phyloP scores from a whole-genome alignment of 306 rosid species.

The Aeschynomene evenia region DNA sequence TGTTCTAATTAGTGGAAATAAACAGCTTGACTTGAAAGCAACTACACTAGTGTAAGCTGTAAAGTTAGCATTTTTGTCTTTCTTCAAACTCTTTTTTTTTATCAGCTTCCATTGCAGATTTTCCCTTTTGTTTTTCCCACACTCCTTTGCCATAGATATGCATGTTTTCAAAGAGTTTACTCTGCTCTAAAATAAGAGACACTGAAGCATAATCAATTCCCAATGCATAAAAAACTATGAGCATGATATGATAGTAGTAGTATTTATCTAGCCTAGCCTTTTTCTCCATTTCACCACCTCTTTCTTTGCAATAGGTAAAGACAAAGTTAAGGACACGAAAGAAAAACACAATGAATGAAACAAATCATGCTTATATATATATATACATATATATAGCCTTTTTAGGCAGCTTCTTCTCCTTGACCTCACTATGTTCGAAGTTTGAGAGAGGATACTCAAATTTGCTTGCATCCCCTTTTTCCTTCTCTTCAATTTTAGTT shows the following conservation, averaged over 20 bases:
- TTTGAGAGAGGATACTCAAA: not conserved
- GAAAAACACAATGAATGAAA: slow-evolving; percentile 2
- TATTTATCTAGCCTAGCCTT: slow-evolving; percentile 11
- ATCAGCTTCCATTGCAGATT: slow-evolving; percentile 24
- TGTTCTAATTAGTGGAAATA: not conserved
- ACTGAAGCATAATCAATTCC: slow-evolving; percentile 32
- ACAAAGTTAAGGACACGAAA: slow-evolving; percentile 33
- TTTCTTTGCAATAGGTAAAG: slow-evolving; percentile 19
- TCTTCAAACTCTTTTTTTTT: not conserved
- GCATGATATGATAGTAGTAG: too few species aligned
- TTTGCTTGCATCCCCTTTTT: not conserved
- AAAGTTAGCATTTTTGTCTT: slow-evolving; percentile 22
- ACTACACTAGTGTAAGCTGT: not conserved
- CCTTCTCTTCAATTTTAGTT: not conserved
- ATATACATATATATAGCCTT: too few species aligned
- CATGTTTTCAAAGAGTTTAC: slow-evolving; percentile 23
- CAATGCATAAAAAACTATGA: slow-evolving; percentile 30
- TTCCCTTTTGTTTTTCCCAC: not conserved
- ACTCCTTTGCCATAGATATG: slow-evolving; percentile 16
- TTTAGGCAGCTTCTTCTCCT: slow-evolving; percentile 23
- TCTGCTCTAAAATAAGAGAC: slow-evolving; percentile 13
- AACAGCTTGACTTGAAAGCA: slow-evolving; percentile 26
- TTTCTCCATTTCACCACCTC: not conserved
- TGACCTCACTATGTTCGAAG: slow-evolving; percentile 18
- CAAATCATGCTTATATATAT: slow-evolving; percentile 4